These are phyloP conservation scores for Tetrahymena thermophila DNA, from an alignment of 73 alveolate species.

Conservation along the genomic window DNA sequence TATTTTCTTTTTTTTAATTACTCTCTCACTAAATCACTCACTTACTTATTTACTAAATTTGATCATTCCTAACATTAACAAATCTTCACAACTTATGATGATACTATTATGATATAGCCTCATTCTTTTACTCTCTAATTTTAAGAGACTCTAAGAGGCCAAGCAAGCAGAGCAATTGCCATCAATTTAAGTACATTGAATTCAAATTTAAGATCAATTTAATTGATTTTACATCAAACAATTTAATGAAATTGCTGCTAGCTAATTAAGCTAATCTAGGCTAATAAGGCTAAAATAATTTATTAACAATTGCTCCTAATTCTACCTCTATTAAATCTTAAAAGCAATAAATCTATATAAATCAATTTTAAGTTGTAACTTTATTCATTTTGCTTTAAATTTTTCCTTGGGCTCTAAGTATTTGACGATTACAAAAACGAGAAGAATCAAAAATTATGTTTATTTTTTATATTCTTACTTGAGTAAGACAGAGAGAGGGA, in stretches of 20 bases:
- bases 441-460: neutral
- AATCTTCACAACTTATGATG: neutral
- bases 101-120: neutral
- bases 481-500: constrained; percentile 84
- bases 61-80: too few species aligned
- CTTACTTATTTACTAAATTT: neutral
- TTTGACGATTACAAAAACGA: neutral
- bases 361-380: neutral
- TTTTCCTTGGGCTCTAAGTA: neutral
- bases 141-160: neutral
- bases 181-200: neutral
- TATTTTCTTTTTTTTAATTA: too few species aligned
- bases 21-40: neutral
- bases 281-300: neutral
- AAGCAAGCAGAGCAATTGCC: neutral
- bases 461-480: constrained; percentile 35
- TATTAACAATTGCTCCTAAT: neutral
- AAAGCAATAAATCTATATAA: neutral
- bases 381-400: neutral
- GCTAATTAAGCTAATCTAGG: neutral
- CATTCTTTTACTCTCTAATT: neutral
- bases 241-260: neutral
- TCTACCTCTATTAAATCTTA: neutral
- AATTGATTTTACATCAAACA: neutral
- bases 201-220: neutral